These are phyloP conservation scores for Boletus vinaceobasis DNA, from an alignment of 768 basidiomycete genomes.

Conservation along the genomic window DNA sequence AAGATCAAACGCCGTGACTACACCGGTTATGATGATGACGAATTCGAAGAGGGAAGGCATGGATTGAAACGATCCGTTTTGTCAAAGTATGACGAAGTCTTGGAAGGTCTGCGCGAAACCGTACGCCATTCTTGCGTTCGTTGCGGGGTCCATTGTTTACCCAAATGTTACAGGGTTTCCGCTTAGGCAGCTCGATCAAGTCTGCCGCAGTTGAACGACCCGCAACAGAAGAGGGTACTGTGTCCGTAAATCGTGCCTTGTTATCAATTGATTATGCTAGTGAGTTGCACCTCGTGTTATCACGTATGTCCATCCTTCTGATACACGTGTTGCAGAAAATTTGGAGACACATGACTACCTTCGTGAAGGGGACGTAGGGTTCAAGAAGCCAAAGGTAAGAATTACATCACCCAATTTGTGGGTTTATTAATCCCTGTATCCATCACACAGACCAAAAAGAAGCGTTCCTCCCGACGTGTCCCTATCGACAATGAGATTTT, in stretches of 20 bases:
- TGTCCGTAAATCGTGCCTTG: conserved; percentile 73
- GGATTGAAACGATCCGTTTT: conserved; percentile 83
- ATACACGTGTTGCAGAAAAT: conserved; percentile 58
- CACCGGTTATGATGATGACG: conserved; percentile 95
- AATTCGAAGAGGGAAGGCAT: conserved; percentile 70
- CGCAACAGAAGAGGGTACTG: conserved; percentile 46
- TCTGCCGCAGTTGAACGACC: conserved; percentile 35
- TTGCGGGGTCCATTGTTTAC: background rate
- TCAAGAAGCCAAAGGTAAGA: conserved; percentile 88
- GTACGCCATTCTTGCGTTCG: conserved; percentile 38
- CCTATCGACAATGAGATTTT: conserved; percentile 39
- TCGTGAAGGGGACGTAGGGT: conserved; percentile 87
- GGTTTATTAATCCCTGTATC: background rate
- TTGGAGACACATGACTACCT: conserved; percentile 83
- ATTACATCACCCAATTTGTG: background rate
- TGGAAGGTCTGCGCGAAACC: conserved; percentile 69
- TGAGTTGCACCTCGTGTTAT: conserved; percentile 38
- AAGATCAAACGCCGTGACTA: conserved; percentile 90
- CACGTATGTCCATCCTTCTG: conserved; percentile 3
- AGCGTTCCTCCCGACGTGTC: conserved; percentile 67
- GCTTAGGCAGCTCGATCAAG: conserved; percentile 65
- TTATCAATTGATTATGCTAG: conserved; percentile 88
- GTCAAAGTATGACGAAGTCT: conserved; percentile 90
- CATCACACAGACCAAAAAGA: conserved; percentile 84
- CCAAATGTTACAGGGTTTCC: conserved; percentile 63